Conservation (phyloP, 805 yeast species). For the Teunomyces gatunensis region DNA sequence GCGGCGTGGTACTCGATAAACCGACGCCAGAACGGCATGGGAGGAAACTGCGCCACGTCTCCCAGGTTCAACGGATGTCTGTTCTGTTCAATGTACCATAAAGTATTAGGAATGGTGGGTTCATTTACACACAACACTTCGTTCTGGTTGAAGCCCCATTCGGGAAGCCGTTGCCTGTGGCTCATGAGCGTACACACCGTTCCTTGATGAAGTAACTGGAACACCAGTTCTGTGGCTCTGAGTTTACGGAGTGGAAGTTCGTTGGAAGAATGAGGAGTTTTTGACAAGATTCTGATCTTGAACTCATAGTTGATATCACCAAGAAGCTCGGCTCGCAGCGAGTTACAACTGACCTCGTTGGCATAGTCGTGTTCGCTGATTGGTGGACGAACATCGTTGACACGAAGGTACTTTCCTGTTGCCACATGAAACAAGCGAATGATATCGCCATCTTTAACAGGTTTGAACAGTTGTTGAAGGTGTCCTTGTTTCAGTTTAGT, state of each 20-base stretch:
- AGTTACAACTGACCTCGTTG: slow-evolving; percentile 74
- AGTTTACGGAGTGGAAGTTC: slow-evolving; percentile 35
- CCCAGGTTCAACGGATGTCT: slow-evolving; percentile 46
- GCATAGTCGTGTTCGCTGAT: slow-evolving; percentile 88
- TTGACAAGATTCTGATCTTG: slow-evolving; percentile 49
- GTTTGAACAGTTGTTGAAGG: slow-evolving; percentile 28
- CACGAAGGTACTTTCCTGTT: slow-evolving; percentile 68
- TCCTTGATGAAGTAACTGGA: slow-evolving; percentile 65
- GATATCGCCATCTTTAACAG: slow-evolving; percentile 52
- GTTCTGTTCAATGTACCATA: slow-evolving; percentile 74
- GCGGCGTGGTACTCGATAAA: slow-evolving; percentile 54
- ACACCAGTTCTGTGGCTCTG: slow-evolving; percentile 62
- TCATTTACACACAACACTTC: slow-evolving; percentile 84
- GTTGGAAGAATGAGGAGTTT: slow-evolving; percentile 30
- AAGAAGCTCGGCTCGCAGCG: slow-evolving; percentile 50
- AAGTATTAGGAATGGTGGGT: slow-evolving; percentile 63
- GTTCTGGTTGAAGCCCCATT: slow-evolving; percentile 80
- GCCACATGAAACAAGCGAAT: slow-evolving; percentile 67
- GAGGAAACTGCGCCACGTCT: slow-evolving; percentile 19
- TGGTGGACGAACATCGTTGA: slow-evolving; percentile 78
- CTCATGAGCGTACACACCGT: slow-evolving; percentile 70
- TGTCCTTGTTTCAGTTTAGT: slow-evolving; percentile 39
- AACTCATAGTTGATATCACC: slow-evolving; percentile 74
- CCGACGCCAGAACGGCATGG: slow-evolving; percentile 48
- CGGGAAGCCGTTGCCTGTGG: slow-evolving; percentile 74